A percentile compares a stretch with the other conserved stretches of the same genome.
phyloP scores from a whole-genome alignment of 2,329 filamentous ascomycete species.

The Trichoderma polysporum region DNA sequence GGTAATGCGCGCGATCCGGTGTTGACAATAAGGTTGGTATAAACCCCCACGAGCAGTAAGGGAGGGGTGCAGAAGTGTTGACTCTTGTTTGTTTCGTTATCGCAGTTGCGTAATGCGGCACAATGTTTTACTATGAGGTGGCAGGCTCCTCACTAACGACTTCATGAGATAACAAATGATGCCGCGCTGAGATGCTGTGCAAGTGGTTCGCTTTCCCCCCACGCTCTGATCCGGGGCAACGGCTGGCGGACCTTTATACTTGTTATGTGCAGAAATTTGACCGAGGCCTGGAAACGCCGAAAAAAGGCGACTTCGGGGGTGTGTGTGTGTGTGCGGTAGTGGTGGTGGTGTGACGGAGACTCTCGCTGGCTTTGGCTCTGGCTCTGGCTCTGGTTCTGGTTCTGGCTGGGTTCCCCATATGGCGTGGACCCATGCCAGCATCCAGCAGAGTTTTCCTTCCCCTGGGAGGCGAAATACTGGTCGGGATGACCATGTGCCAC shows the following conservation, averaged over 20 bases:
- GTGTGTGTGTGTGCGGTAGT: not conserved
- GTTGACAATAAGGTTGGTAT: not conserved
- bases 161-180: constrained; percentile 34
- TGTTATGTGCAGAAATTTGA: not conserved
- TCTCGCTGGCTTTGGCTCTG: not conserved
- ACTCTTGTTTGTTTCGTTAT: constrained; percentile 17
- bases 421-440: constrained; percentile 14
- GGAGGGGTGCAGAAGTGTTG: not conserved
- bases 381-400: not conserved
- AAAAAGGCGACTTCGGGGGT: constrained; percentile 12
- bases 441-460: constrained; percentile 24
- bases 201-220: constrained; percentile 5
- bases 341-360: constrained; percentile 21
- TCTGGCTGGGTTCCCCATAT: constrained; percentile 6
- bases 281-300: constrained; percentile 15
- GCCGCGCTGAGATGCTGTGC: not conserved
- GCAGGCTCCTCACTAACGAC: constrained; percentile 42
- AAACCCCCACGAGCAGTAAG: constrained; percentile 4
- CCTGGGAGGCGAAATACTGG: constrained; percentile 21
- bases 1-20: not conserved
- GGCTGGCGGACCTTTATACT: constrained; percentile 11
- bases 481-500: constrained; percentile 18
- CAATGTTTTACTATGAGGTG: constrained; percentile 9
- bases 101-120: constrained; percentile 12
- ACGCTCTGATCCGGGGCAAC: constrained; percentile 14